Conservation (phyloP, 73 alveolate genomes). For the Stentor coeruleus region DNA sequence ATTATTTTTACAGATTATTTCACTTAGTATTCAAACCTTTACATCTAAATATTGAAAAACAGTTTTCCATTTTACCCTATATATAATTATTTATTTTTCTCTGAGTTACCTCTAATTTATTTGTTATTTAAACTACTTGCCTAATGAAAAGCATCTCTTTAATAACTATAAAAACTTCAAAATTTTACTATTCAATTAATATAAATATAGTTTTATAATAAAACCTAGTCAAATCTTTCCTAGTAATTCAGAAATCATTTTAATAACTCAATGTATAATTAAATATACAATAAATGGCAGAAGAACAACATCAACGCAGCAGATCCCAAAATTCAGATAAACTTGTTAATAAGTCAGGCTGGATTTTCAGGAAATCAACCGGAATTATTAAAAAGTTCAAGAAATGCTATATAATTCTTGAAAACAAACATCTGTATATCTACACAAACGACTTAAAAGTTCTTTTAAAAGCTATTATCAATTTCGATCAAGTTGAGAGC, state of each 20-base stretch:
- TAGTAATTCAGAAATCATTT: too few species aligned
- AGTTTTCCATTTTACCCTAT: neutral
- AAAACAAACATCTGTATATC: neutral
- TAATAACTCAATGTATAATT: neutral
- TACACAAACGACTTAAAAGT: neutral
- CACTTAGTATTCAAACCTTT: neutral
- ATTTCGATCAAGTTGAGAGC: neutral
- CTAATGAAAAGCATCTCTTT: neutral
- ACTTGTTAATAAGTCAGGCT: neutral
- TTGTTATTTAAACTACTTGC: neutral
- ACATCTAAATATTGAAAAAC: neutral
- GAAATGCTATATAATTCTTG: neutral
- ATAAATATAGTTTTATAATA: neutral
- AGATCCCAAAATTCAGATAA: neutral
- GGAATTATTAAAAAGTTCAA: neutral
- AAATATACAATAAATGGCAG: neutral
- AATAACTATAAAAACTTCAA: neutral
- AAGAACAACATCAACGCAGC: neutral
- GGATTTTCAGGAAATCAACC: neutral
- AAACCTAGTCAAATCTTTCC: neutral
- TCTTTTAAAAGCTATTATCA: neutral
- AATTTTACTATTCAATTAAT: neutral
- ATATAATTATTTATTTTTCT: neutral
- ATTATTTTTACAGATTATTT: neutral
- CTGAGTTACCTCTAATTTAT: neutral